Evolutionary conservation across 495 filamentous ascomycete species (phyloP).

Genomic region (Tuber umbilicatum): DNA sequence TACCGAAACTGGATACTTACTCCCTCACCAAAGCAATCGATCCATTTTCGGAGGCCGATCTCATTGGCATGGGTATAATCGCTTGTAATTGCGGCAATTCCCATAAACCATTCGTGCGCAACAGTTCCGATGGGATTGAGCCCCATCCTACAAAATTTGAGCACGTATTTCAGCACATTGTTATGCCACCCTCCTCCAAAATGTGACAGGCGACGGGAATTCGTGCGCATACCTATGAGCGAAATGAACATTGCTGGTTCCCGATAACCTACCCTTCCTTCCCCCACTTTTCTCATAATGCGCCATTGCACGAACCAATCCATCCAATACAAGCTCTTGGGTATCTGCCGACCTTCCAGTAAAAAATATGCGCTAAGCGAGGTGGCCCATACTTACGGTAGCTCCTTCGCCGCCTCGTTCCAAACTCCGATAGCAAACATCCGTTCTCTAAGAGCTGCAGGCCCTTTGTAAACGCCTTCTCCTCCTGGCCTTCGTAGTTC

Average conservation of each 20-base stretch:
- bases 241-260: conserved; percentile 95
- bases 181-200: neutral
- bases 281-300: conserved; percentile 53
- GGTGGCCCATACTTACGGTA: conserved; percentile 53
- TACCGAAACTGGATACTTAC: conserved; percentile 41
- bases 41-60: conserved; percentile 75
- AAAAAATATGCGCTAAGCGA: neutral
- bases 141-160: conserved; percentile 53
- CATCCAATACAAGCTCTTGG: conserved; percentile 85
- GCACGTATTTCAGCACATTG: conserved; percentile 45
- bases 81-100: conserved; percentile 80
- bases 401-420: conserved; percentile 76
- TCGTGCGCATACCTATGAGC: conserved; percentile 46
- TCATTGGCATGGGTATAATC: conserved; percentile 81
- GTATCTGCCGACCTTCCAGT: conserved; percentile 45
- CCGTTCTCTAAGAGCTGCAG: conserved; percentile 67
- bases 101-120: conserved; percentile 99
- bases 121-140: conserved; percentile 83
- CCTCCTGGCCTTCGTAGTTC: conserved; percentile 75
- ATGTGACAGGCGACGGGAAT: neutral
- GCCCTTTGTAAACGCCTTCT: conserved; percentile 72
- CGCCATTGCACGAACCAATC: conserved; percentile 64
- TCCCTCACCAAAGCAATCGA: conserved; percentile 83
- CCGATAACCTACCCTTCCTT: conserved; percentile 64
- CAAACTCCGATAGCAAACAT: conserved; percentile 90